Evolutionary conservation across 1,284 basidiomycete species (phyloP), one percentile per base, ranked within the genome.

Genomic region (Trametes pubescens): DNA sequence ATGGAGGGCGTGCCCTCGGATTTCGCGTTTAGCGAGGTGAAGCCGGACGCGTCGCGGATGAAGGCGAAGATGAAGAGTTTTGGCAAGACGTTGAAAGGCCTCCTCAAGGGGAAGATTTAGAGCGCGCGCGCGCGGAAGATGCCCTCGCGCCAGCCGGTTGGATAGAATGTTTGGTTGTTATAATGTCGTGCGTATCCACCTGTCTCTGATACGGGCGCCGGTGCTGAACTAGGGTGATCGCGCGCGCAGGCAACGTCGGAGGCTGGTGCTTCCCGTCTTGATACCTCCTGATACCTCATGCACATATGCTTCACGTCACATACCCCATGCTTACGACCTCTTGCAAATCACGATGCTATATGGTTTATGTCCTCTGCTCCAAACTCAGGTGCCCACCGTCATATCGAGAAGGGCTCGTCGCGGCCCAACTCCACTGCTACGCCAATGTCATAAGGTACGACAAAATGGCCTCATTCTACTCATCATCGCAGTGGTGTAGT

Each of bases 51-150:
- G 57, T 63, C 65, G 32, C 51, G 37, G 7, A 51, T 80, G 69
- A 78, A 74, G 67, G 65, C 67, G 35, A 77, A 70, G 63, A 78
- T 85, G 59, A 81, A 74, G 75, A 83, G 75, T 66, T 65, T 84
- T 35, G 74, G 80, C 34, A 79, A 74, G 70, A 79, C 79, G 29
- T 65, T 84, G 67, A 81, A 77, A 69, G 78, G 80, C 37, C 73
- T 83, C 44, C 71, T 84, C 40, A 57, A 60, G 47, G 49, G 62
- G 61, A 63, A 57, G 54, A 52, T 61, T 13, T 62, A 38, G 52
- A 38, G 26, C 22, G 48, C 26, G 24, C 48, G 47, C 47, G 48
- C 29, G 49, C 38, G 29, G 54, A 26, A 38, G 18, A 35, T 14
- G n/a, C 10, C 34, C 32, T 21, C 43, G 43, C 18, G 29, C 18